Base-by-base conservation (phyloP, 2,329 filamentous ascomycete species). In the Penicillium sp. region DNA sequence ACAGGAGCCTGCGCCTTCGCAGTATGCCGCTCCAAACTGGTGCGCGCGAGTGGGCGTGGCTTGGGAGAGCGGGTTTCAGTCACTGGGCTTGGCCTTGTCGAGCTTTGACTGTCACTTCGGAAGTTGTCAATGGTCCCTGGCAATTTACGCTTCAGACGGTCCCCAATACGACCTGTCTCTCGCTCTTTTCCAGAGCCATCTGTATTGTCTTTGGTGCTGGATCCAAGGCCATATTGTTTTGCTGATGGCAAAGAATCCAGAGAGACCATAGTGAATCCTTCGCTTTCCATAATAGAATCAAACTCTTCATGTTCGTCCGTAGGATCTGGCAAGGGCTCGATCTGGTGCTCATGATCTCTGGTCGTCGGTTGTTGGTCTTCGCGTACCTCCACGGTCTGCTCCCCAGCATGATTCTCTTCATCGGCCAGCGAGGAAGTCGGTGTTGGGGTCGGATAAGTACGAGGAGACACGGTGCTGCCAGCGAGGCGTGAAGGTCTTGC, bases 221-320 rank as follows among this genome's bases (percentile, higher is more conserved):
- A 74, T 26, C 74, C 77, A 40, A 78, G 73, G 2, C 76, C 70
- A 60, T 79, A 76, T 64, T 82, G 78, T 64, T 78, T 78, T 24
- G 81, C 76, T 3, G 83, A 85, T 6, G 82, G 82, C 24, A 86
- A 72, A 3, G 83, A 83, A 60, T 84, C 80, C 49, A 85, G 73
- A 13, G 84, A 85, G 51, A 86, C 83, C 82, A 86, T 85, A 60
- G 83, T 86, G 63, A 86, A 86, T 3, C 81, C 84, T 75, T 86
- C 84, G 65, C 84, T 85, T 71, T 86, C 84, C 65, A 86, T 77
- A 22, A 86, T 83, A 1, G 84, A 83, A 69, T 86, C 83, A 62
- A 82, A 84, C 49, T 83, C 83, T 42, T 73, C 72, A 57, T 81
- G 75, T 19, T 80, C 78, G 30, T 80, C 74, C 4, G 75, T 80